These are phyloP conservation scores for Athelia psychrophila DNA, from an alignment of 1,284 basidiomycete genomes.

Conservation along the genomic window DNA sequence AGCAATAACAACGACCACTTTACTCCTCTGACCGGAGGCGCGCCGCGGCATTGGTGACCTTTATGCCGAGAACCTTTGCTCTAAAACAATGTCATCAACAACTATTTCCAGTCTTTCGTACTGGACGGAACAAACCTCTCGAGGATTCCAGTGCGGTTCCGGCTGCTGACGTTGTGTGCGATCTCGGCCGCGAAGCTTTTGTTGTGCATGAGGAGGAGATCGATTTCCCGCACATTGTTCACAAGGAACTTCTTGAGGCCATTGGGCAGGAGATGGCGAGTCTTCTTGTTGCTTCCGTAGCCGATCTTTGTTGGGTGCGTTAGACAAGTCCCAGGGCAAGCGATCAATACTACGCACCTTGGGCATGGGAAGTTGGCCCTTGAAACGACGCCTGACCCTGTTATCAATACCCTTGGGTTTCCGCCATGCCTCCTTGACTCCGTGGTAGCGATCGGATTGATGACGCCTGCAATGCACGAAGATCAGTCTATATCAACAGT, in stretches of 20 bases:
- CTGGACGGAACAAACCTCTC: slow-evolving; percentile 62
- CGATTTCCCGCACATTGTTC: slow-evolving; percentile 88
- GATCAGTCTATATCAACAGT: slow-evolving; percentile 13
- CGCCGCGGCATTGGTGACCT: slow-evolving; percentile 94
- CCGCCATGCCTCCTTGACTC: slow-evolving; percentile 96
- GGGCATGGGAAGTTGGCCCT: slow-evolving; percentile 94
- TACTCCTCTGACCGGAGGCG: slow-evolving; percentile 98
- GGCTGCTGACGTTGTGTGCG: slow-evolving; percentile 95
- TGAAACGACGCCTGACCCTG: slow-evolving; percentile 94
- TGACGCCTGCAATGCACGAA: slow-evolving; percentile 67
- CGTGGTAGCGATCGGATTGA: slow-evolving; percentile 94
- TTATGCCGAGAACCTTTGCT: slow-evolving; percentile 87
- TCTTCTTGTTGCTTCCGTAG: slow-evolving; percentile 89
- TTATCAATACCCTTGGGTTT: slow-evolving; percentile 98
- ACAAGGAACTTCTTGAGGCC: slow-evolving; percentile 95
- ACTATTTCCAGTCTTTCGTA: background rate
- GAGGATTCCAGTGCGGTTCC: slow-evolving; percentile 93
- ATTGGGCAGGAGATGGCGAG: slow-evolving; percentile 91
- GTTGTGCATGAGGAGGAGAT: slow-evolving; percentile 98
- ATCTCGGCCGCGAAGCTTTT: slow-evolving; percentile 96
- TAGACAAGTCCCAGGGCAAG: background rate
- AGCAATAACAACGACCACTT: slow-evolving; percentile 26
- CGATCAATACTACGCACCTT: slow-evolving; percentile 52
- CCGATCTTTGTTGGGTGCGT: slow-evolving; percentile 52
- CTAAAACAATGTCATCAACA: slow-evolving; percentile 35